phyloP scores from a whole-genome alignment of 2,329 filamentous ascomycete genomes.

The Penicillium psychrosexuale region DNA sequence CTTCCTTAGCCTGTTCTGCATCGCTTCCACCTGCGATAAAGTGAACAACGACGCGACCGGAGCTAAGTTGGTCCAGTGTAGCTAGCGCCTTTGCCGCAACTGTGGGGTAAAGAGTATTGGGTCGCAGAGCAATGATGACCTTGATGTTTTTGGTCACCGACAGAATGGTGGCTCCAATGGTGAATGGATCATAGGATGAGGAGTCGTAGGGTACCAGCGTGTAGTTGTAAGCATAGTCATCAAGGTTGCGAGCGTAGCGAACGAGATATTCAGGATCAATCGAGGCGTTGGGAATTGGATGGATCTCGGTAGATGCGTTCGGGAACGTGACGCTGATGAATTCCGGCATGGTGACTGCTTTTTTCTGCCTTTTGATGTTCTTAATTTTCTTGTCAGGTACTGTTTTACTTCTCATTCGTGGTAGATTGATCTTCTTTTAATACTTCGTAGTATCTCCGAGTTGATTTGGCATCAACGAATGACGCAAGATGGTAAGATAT shows the following conservation, averaged over 20 bases:
- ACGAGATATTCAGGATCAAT: conserved; percentile 45
- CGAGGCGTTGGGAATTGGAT: conserved; percentile 51
- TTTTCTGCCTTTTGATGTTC: not conserved
- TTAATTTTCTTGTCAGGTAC: not conserved
- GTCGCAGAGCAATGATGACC: conserved; percentile 60
- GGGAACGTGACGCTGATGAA: conserved; percentile 60
- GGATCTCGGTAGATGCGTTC: conserved; percentile 56
- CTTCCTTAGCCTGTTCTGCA: conserved; percentile 58
- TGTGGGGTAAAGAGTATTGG: conserved; percentile 61
- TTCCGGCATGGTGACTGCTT: conserved; percentile 39
- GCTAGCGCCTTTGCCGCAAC: conserved; percentile 61
- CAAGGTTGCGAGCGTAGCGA: conserved; percentile 19
- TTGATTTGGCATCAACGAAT: not conserved
- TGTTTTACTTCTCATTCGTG: not conserved
- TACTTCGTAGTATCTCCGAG: not conserved
- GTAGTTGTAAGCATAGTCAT: conserved; percentile 60
- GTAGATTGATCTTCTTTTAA: not conserved
- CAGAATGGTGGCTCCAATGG: conserved; percentile 57
- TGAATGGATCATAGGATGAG: conserved; percentile 56
- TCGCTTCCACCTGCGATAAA: conserved; percentile 63
- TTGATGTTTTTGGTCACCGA: conserved; percentile 58
- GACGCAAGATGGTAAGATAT: conserved; percentile 1
- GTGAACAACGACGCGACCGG: conserved; percentile 59
- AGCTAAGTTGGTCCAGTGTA: conserved; percentile 59
- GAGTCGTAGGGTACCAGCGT: conserved; percentile 60